These are phyloP conservation scores for Grosmannia penicillata DNA, from an alignment of 2,329 filamentous ascomycete species.

Conservation along the genomic window DNA sequence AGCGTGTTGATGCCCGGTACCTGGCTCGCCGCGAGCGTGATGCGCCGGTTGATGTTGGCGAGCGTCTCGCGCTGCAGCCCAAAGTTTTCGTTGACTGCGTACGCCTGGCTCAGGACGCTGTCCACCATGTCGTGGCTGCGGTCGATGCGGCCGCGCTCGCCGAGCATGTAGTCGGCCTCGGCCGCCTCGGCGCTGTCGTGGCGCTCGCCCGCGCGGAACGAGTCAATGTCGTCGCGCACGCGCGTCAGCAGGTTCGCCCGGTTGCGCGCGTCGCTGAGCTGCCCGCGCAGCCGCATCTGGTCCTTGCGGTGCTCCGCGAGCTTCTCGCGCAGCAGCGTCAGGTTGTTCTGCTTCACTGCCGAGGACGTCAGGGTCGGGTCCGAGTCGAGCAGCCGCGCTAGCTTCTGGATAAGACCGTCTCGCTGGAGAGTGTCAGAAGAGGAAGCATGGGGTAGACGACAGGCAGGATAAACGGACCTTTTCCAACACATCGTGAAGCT, in stretches of 20 bases:
- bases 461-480: conserved; percentile 39
- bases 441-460: background rate
- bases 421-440: conserved; percentile 50
- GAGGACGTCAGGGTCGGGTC: conserved; percentile 78
- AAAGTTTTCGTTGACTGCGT: conserved; percentile 91
- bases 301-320: conserved; percentile 77
- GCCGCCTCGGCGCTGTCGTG: conserved; percentile 47
- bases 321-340: conserved; percentile 80
- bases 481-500: conserved; percentile 71
- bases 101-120: conserved; percentile 83
- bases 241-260: conserved; percentile 81
- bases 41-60: conserved; percentile 76
- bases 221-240: conserved; percentile 81
- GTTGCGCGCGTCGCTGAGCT: conserved; percentile 65
- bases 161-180: conserved; percentile 95
- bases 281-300: conserved; percentile 56
- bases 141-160: conserved; percentile 74
- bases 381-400: conserved; percentile 81
- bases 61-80: conserved; percentile 74
- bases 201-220: conserved; percentile 57
- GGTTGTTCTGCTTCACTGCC: conserved; percentile 92
- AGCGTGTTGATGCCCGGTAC: conserved; percentile 86
- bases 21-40: conserved; percentile 76
- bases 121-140: conserved; percentile 83
- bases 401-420: conserved; percentile 65